Evolutionary conservation across 2,329 filamentous ascomycete species (phyloP), one percentile per base, ranked within the genome.

Genomic region (Apiospora kogelbergensis): DNA sequence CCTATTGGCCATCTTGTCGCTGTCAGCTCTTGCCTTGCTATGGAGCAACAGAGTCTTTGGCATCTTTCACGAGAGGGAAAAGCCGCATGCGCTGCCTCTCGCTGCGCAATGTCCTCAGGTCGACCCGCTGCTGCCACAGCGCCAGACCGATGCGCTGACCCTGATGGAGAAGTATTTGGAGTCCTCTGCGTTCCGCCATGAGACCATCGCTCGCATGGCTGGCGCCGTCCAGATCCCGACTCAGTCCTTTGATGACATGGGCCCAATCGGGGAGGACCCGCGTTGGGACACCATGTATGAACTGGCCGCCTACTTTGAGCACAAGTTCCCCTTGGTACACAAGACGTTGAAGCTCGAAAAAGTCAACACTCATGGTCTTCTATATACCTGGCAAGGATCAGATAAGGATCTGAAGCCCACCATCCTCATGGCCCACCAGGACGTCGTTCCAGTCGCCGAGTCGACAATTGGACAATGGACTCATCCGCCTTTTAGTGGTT

Each of bases 381-480:
- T 90, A 40, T 89, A 85, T 74, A 89, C 86, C 2, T 87, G 88
- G 84, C 70, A 84, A 46, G 89, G 89, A 4, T 81, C 79, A 7
- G 80, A 89, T 44, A 70, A 76, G 2, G 76, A 74, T 1, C 77
- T 89, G 45, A 88, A 86, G 76, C 88, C 88, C 0, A 83, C 85
- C 3, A 78, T 91, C 26, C 79, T 91, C 45, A 87, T 89, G 81
- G 89, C 88, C 1, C 89, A 91, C 76, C 88, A 90, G 75, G 89
- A 91, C 75, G 88, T 89, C 10, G 89, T 91, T 2, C 88, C 88
- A 1, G 88, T 89, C 0, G 81, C 82, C 2, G 80, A 84, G 6
- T 80, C 85, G 5, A 86, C 84, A 0, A 72, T 84, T 11, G 72
- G 73, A 3, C 80, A 85, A 48, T 91, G 89, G 89, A 88, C 83